Conservation (phyloP, 2,329 filamentous ascomycete genomes). For the Neopestalotiopsis clavispora region DNA sequence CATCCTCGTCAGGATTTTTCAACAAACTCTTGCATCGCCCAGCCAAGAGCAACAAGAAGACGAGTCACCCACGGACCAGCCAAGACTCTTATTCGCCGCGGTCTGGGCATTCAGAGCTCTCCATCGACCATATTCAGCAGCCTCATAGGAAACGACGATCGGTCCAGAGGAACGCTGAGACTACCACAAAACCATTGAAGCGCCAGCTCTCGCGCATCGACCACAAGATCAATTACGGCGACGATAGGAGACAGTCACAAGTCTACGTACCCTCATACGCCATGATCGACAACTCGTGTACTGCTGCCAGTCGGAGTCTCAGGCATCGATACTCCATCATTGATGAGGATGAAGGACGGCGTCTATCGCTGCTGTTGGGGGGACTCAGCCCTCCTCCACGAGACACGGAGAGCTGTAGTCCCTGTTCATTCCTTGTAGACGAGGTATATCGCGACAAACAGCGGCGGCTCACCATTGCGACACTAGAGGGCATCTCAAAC, state of each 20-base stretch:
- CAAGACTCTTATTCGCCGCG: neutral
- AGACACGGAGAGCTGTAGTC: neutral
- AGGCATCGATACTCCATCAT: constrained; percentile 5
- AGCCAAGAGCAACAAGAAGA: neutral
- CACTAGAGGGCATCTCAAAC: constrained; percentile 3
- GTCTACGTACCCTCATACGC: constrained; percentile 18
- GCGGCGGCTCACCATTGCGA: constrained; percentile 6
- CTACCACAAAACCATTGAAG: neutral
- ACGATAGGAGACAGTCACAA: constrained; percentile 4
- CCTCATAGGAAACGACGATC: neutral
- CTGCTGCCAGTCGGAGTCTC: neutral
- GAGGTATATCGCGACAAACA: neutral
- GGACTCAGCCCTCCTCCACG: neutral
- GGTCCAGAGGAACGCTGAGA: neutral
- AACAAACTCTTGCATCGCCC: neutral
- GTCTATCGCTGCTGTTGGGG: neutral
- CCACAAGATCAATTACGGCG: neutral
- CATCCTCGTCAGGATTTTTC: neutral
- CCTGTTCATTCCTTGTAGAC: neutral
- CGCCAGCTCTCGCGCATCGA: constrained; percentile 2
- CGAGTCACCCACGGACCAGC: neutral
- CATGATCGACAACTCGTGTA: constrained; percentile 3
- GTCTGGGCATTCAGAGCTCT: neutral
- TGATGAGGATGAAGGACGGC: constrained; percentile 2
- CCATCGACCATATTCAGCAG: neutral